Conservation (phyloP, 768 basidiomycete species). For the Mycena capillaripes region DNA sequence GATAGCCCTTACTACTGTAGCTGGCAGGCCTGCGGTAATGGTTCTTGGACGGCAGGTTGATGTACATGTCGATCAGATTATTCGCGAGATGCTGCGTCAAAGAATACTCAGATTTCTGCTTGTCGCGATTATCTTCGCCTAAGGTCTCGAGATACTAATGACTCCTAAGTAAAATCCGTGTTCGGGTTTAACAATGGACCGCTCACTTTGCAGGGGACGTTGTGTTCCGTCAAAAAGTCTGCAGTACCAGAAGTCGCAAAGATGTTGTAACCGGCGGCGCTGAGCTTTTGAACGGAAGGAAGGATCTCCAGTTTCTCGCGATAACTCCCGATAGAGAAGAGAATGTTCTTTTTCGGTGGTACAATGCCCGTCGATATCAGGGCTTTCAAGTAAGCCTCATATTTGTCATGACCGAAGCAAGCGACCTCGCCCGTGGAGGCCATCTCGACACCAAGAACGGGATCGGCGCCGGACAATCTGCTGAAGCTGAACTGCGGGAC, state of each 20-base stretch:
- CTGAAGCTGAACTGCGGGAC: conserved; percentile 99
- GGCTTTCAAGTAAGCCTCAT: conserved; percentile 98
- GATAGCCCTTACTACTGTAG: conserved; percentile 97
- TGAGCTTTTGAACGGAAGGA: conserved; percentile 95
- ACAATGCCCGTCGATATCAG: conserved; percentile 96
- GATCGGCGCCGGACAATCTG: conserved; percentile 96
- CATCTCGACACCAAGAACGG: conserved; percentile 99
- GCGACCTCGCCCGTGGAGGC: conserved; percentile 99
- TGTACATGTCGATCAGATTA: conserved; percentile 98
- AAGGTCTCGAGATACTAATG: conserved; percentile 90
- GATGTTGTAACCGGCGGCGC: conserved; percentile 92
- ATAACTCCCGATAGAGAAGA: conserved; percentile 97
- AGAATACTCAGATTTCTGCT: conserved; percentile 97
- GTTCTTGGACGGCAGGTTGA: conserved; percentile 99
- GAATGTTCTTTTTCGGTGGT: conserved; percentile 96
- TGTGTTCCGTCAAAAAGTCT: conserved; percentile 97
- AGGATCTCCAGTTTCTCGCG: conserved; percentile 98
- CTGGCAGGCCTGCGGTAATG: conserved; percentile 96
- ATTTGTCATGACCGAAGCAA: conserved; percentile 97
- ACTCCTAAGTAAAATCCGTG: neutral
- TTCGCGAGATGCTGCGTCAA: conserved; percentile 96
- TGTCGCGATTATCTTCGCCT: conserved; percentile 76
- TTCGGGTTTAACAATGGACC: neutral
- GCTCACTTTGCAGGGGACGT: conserved; percentile 92
- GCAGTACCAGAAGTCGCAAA: conserved; percentile 98